These are phyloP conservation scores for Datisca glomerata DNA, from an alignment of 306 rosid species.

Conservation along the genomic window DNA sequence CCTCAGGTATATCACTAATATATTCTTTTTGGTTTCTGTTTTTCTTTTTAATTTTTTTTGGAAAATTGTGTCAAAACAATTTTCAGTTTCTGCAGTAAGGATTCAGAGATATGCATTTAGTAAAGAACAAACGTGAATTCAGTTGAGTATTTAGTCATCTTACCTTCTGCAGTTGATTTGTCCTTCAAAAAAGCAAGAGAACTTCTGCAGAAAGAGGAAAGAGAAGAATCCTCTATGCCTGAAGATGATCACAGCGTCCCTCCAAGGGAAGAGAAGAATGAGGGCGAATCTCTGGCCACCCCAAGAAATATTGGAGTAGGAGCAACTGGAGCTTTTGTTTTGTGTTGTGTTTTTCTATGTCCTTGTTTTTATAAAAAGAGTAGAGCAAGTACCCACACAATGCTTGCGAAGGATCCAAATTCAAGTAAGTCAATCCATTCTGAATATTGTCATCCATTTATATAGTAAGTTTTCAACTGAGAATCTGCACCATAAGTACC, in stretches of 20 bases:
- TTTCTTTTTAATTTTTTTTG: neutral
- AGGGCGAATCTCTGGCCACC: constrained; percentile 12
- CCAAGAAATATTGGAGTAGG: constrained; percentile 23
- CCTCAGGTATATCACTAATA: constrained; percentile 35
- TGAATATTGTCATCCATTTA: no score
- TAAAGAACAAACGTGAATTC: no score
- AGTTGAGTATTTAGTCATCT: no score
- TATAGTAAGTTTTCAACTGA: no score
- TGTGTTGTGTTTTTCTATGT: constrained; percentile 58
- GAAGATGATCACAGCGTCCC: neutral
- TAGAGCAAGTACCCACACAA: constrained; percentile 33
- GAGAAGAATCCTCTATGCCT: constrained; percentile 12
- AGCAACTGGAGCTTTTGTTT: constrained; percentile 49
- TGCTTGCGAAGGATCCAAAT: constrained; percentile 35
- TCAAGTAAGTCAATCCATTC: constrained; percentile 59
- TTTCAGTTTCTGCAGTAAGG: no score
- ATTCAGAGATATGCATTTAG: no score
- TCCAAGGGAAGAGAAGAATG: constrained; percentile 2
- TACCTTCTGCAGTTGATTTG: constrained; percentile 29
- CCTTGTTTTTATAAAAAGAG: constrained; percentile 61
- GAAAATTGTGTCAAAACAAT: no score
- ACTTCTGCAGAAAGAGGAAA: constrained; percentile 31
- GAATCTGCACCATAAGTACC: no score
- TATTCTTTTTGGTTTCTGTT: neutral
- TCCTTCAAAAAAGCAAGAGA: constrained; percentile 46